These are phyloP conservation scores for Orbilia oligospora DNA, from an alignment of 2,329 filamentous ascomycete species.

Conservation along the genomic window DNA sequence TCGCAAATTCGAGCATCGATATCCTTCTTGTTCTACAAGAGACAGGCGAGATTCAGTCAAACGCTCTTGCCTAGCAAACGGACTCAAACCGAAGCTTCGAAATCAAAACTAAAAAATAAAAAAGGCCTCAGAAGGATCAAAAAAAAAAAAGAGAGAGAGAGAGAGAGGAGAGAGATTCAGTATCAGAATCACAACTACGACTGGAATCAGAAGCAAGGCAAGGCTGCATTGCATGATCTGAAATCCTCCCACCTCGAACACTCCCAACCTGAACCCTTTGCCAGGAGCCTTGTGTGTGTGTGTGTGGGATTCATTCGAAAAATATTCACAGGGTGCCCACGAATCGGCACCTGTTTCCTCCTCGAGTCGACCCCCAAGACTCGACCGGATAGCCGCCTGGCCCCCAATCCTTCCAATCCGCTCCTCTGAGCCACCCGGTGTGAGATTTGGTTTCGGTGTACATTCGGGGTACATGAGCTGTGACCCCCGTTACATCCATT, in stretches of 20 bases:
- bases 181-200: conserved; percentile 1
- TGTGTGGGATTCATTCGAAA: conserved; percentile 42
- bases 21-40: conserved; percentile 66
- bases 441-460: conserved; percentile 45
- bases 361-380: conserved; percentile 54
- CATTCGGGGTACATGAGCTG: conserved; percentile 55
- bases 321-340: conserved; percentile 22
- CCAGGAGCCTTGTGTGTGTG: conserved; percentile 22
- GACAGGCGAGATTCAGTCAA: conserved; percentile 4
- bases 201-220: conserved; percentile 9
- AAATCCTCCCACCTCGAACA: conserved; percentile 14
- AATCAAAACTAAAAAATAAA: background rate
- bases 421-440: conserved; percentile 42
- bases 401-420: conserved; percentile 36
- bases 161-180: background rate
- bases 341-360: conserved; percentile 60
- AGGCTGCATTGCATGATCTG: conserved; percentile 32
- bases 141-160: background rate
- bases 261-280: conserved; percentile 19
- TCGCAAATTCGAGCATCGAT: conserved; percentile 68
- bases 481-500: conserved; percentile 56
- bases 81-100: conserved; percentile 25
- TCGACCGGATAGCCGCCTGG: conserved; percentile 42
- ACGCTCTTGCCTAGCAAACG: conserved; percentile 17
- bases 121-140: conserved; percentile 33